These are phyloP conservation scores for Naganishia onofrii DNA, from an alignment of 768 basidiomycete species.

Conservation along the genomic window DNA sequence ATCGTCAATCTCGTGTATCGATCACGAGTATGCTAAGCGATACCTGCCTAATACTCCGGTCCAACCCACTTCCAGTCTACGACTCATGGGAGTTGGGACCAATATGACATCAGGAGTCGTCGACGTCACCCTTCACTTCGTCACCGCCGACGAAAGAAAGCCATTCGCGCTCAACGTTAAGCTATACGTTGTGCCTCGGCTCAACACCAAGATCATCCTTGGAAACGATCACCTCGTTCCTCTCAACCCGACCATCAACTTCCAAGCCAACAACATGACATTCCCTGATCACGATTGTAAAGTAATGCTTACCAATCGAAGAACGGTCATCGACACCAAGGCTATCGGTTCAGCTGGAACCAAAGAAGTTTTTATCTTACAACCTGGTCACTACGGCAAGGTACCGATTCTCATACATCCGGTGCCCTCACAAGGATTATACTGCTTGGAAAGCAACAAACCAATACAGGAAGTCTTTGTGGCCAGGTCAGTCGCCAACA, in stretches of 20 bases:
- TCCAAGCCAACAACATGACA: neutral
- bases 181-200: constrained; percentile 11
- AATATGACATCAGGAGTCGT: constrained; percentile 7
- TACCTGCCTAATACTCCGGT: neutral
- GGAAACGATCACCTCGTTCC: constrained; percentile 25
- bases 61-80: neutral
- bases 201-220: constrained; percentile 21
- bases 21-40: constrained; percentile 14
- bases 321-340: neutral
- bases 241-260: constrained; percentile 10
- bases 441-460: neutral
- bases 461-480: neutral
- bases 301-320: neutral
- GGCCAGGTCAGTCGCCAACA: neutral
- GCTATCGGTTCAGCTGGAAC: neutral
- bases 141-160: neutral
- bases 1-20: constrained; percentile 25
- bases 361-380: constrained; percentile 15
- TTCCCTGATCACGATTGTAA: neutral
- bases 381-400: constrained; percentile 18
- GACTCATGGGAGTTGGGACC: constrained; percentile 15
- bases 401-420: neutral
- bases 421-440: neutral
- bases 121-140: constrained; percentile 4
- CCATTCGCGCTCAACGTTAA: neutral